Evolutionary conservation across 2,329 filamentous ascomycete species (phyloP).

Genomic region (Fusarium nematophilum): DNA sequence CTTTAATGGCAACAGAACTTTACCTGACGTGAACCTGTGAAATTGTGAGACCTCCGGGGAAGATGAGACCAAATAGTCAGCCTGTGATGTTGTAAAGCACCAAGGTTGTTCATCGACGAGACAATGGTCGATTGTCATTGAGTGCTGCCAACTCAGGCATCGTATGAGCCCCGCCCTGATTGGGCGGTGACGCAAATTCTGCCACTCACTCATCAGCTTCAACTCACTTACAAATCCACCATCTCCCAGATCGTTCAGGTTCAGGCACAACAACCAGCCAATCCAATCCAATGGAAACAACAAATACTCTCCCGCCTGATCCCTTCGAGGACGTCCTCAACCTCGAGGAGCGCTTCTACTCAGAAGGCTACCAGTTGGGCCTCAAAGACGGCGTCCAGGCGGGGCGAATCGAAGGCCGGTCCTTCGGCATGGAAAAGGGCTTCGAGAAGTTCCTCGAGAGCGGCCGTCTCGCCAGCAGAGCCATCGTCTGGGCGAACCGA

Average conservation of each 20-base stretch:
- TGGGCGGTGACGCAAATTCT: conserved; percentile 46
- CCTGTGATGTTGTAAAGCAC: not conserved
- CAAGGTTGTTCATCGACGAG: not conserved
- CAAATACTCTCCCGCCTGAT: conserved; percentile 53
- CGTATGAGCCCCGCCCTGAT: conserved; percentile 42
- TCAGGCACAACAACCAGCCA: not conserved
- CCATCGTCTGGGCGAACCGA: conserved; percentile 85
- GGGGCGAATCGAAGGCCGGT: conserved; percentile 87
- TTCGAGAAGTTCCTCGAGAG: conserved; percentile 92
- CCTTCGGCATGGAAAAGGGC: conserved; percentile 90
- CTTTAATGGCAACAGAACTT: conserved; percentile 16
- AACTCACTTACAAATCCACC: conserved; percentile 38
- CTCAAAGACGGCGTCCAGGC: conserved; percentile 78
- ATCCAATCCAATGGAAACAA: conserved; percentile 21
- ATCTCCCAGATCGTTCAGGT: conserved; percentile 5
- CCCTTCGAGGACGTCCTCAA: conserved; percentile 68
- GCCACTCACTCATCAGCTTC: conserved; percentile 31
- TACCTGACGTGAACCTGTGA: too few relatives aligned
- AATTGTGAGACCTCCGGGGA: too few relatives aligned
- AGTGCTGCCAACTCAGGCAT: not conserved
- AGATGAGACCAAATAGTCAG: too few relatives aligned
- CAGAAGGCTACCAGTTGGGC: conserved; percentile 82
- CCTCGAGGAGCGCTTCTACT: conserved; percentile 79
- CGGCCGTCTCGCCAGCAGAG: conserved; percentile 81
- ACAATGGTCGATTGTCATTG: not conserved